Evolutionary conservation across 352 stramenopile species (phyloP), one percentile per base, ranked within the genome.

Genomic region (Phytophthora citrophthora): DNA sequence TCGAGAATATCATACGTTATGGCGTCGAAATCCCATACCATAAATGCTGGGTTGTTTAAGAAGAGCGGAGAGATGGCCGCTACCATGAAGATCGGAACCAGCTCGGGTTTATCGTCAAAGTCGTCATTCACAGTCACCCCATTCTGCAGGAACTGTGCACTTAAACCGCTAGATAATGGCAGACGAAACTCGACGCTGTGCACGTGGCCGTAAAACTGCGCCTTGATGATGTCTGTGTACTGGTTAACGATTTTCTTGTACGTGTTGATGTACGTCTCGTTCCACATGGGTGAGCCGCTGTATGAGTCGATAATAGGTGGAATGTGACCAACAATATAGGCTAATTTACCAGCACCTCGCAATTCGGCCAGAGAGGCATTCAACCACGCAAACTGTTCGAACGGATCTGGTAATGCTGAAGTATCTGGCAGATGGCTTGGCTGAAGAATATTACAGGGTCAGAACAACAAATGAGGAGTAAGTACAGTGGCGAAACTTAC

Each of bases 161-260:
- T 51, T 31, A 68, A 48, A 18, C 57, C 27, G 24, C n/a, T 45
- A 16, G 58, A 56, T 27, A 76, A 45, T 12, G 80, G 74, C 26
- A 89, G 48, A 26, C 94, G 89, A 63, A 97, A 96, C 76, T 98
- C 94, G 62, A 97, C 77, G 15, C 81, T 91, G 74, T 98, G 94
- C 5, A 98, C 76, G 73, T 98, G 94, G 5, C 90, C 94, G 79
- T 96, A 98, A 38, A 98, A 68, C 67, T 95, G 87, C 2, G 81
- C 77, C 64, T 97, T 90, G 40, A 97, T 74, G 44, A 90, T 68
- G 18, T 82, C 68, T 0, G 75, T 32, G 61, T 87, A 93, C 50
- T 77, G 36, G 20, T 64, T 61, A 7, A 97, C 64, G 34, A 97
- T 91, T 3, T 57, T 26, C 60, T 89, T 83, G 79, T 98, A 98